Evolutionary conservation across 768 basidiomycete genomes (phyloP).

Genomic region (Macrolepiota dolichaula): DNA sequence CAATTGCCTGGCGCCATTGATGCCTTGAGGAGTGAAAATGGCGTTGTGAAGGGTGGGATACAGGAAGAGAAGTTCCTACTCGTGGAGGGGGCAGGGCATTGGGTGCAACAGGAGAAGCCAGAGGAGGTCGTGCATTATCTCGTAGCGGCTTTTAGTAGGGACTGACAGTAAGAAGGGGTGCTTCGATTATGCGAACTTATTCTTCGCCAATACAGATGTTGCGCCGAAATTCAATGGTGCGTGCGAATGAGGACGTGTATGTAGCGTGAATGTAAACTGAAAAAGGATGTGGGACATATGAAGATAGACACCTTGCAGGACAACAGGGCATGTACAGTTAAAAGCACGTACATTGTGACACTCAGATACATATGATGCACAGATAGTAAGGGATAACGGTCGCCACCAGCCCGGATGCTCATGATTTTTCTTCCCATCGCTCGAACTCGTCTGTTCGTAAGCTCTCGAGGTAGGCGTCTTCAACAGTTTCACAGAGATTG

Average conservation of each 20-base stretch:
- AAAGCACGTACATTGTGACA: background rate
- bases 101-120: slow-evolving; percentile 59
- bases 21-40: slow-evolving; percentile 40
- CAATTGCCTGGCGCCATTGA: slow-evolving; percentile 48
- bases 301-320: background rate
- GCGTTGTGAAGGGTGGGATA: slow-evolving; percentile 2
- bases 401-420: background rate
- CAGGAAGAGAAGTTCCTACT: slow-evolving; percentile 44
- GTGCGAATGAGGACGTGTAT: too few relatives aligned
- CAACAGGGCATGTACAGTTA: background rate
- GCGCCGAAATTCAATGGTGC: too few relatives aligned
- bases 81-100: slow-evolving; percentile 56
- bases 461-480: slow-evolving; percentile 63
- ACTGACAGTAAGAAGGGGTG: background rate
- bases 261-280: background rate
- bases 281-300: background rate
- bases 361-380: background rate
- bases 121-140: slow-evolving; percentile 38
- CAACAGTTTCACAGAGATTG: slow-evolving; percentile 66
- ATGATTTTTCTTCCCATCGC: slow-evolving; percentile 59
- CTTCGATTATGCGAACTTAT: background rate
- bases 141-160: slow-evolving; percentile 29
- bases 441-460: slow-evolving; percentile 53
- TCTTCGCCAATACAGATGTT: background rate
- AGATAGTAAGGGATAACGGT: background rate